Evolutionary conservation across 2,329 filamentous ascomycete species (phyloP), one percentile per base, ranked within the genome.

Genomic region (Biscogniauxia sp.): DNA sequence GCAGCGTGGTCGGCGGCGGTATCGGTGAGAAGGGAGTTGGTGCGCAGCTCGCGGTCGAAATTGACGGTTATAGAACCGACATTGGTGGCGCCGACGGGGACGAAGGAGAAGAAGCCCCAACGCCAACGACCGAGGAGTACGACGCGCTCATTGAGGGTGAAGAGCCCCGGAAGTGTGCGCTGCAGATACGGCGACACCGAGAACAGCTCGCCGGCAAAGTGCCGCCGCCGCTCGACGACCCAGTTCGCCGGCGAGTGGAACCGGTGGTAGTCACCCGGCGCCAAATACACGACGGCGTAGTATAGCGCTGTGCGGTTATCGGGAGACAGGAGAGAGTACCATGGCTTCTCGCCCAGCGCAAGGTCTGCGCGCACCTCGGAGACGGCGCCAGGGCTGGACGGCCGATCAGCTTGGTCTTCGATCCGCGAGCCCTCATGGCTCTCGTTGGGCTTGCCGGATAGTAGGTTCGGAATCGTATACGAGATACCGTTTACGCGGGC

Each of bases 61-160:
- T 99, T 97, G 80, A 99, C 86, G 73, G 92, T 91, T 78, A 99
- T 98, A 61, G 91, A 96, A 59, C 95, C 95, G 52, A 99, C 95
- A 70, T 99, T 99, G 20, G 95, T 99, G 7, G 95, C 95, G 64
- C 95, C 95, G 37, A 99, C 95, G 15, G 96, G 93, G 0, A 92
- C 94, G 78, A 93, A 97, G 67, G 89, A 91, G 82, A 99, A 99
- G 84, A 99, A 98, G 19, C 95, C 95, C 85, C 92, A 96, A 59
- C 93, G 90, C 95, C 95, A 99, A 61, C 93, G 86, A 19, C 95
- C 95, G 1, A 99, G 83, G 0, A 99, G 85, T 1, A 96, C 95
- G 23, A 99, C 92, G 58, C 95, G 88, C 78, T 99, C 95, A 76
- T 99, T 99, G 20, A 99, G 82, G 0, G 94, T 97, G 79, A 99